These are phyloP conservation scores for Kwoniella sp. DNA, from an alignment of 768 basidiomycete species.

Conservation along the genomic window DNA sequence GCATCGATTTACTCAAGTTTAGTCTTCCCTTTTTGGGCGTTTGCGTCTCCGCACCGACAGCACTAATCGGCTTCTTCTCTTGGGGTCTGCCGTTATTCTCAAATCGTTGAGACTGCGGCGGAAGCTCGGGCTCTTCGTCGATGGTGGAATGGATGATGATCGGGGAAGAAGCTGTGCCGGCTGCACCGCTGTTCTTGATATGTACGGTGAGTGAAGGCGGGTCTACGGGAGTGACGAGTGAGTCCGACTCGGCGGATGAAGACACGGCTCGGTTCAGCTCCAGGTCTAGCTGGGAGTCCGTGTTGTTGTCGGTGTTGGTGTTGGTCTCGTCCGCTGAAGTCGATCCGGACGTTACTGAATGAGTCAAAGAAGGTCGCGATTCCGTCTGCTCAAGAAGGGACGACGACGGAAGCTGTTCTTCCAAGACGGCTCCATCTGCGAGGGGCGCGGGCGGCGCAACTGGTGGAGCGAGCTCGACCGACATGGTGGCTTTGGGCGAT, in stretches of 20 bases:
- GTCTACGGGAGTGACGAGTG: slow-evolving; percentile 17
- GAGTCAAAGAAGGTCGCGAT: slow-evolving; percentile 22
- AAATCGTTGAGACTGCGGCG: not conserved
- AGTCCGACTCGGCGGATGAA: slow-evolving; percentile 9
- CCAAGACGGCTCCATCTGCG: not conserved
- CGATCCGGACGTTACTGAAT: slow-evolving; percentile 18
- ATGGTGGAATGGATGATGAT: slow-evolving; percentile 11
- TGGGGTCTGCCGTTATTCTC: not conserved
- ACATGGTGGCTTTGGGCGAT: not conserved
- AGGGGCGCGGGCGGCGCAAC: not conserved
- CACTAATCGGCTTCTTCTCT: not conserved
- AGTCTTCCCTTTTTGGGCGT: slow-evolving; percentile 20
- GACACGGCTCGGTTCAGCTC: slow-evolving; percentile 10
- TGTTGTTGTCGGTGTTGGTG: not conserved
- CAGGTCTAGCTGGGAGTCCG: slow-evolving; percentile 13
- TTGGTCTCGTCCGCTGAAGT: not conserved
- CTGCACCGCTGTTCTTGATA: slow-evolving; percentile 5
- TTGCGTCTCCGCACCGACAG: slow-evolving; percentile 11
- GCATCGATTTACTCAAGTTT: slow-evolving; percentile 36
- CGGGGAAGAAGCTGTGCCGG: not conserved
- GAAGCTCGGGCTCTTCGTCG: slow-evolving; percentile 12
- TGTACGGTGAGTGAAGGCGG: slow-evolving; percentile 14
- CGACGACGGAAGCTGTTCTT: not conserved
- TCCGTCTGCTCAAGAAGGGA: not conserved
- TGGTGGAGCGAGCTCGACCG: not conserved